Evolutionary conservation across 345 rosid species (phyloP), one percentile per base, ranked within the genome.

Genomic region (Melaleuca quinquenervia): DNA sequence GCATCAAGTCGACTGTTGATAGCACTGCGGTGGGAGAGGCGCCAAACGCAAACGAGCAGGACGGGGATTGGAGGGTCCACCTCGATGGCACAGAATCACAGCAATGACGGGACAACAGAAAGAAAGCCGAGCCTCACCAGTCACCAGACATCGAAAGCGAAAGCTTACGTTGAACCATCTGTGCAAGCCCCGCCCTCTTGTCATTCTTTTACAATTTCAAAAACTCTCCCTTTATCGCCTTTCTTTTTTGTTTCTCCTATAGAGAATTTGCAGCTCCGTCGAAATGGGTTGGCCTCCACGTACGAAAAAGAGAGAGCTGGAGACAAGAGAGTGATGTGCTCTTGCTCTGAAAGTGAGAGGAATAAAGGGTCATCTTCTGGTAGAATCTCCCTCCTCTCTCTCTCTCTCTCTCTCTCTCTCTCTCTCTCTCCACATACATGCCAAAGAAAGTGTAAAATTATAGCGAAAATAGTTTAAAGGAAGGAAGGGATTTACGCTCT

Each of bases 61-160:
- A 9, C 21, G 41, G 36, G 44, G 44, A 27, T 45, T 76, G 49
- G 58, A 50, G 84, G 84, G 84, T 51, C 84, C 56, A 85, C 50
- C 3, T 50, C 48, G 41, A 84, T 74, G 85, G 90, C 89, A 85
- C 53, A 87, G 90, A 52, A 82, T 51, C 32, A 13, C 44, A 85
- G 70, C n/a, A 11, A 53, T 41, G 87, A 88, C 58, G 62, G 32
- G 76, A 84, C 89, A 86, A n/a, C 21, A 3, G 90, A 91, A 88
- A 90, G 88, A 91, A 88, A 90, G 88, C 91, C 89, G 89, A 87
- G 85, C 80, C 88, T 84, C 76, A 88, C 91, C 91, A n/a, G 62
- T 84, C 76, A 88, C 91, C 91, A n/a, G 62, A 85, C 90, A 80
- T 88, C 52, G 90, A 89, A 83, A 90, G 89, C 84, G 91, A 87